Percentiles rank a stretch among this genome's conserved stretches.
These are phyloP conservation scores for Exophiala viscosa DNA, from an alignment of 2,329 filamentous ascomycete species.

Conservation along the genomic window DNA sequence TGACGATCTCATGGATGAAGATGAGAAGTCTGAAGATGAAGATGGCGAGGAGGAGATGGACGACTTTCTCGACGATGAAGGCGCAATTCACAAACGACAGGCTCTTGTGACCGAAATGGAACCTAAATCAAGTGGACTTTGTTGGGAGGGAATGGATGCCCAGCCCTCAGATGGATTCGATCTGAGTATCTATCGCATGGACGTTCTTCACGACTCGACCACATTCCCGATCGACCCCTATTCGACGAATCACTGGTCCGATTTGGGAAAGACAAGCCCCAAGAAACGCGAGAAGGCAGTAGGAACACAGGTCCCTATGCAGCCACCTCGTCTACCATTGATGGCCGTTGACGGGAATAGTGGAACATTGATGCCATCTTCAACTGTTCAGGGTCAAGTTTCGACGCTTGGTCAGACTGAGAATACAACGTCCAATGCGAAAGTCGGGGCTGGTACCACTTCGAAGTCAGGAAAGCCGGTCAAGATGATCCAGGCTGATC, in stretches of 20 bases:
- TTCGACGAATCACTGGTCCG: constrained; percentile 72
- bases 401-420: not conserved
- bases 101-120: constrained; percentile 64
- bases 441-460: constrained; percentile 1
- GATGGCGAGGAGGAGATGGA: constrained; percentile 82
- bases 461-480: constrained; percentile 15
- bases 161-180: constrained; percentile 47
- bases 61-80: constrained; percentile 83
- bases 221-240: constrained; percentile 72
- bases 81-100: constrained; percentile 62
- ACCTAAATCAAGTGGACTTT: constrained; percentile 74
- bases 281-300: constrained; percentile 28
- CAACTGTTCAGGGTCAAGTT: not conserved
- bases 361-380: constrained; percentile 1
- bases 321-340: constrained; percentile 30
- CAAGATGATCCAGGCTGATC: constrained; percentile 52
- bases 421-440: constrained; percentile 1
- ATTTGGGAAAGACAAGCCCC: constrained; percentile 17
- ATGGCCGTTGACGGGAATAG: constrained; percentile 22
- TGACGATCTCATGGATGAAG: constrained; percentile 64
- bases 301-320: constrained; percentile 29
- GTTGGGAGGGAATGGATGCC: constrained; percentile 63
- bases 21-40: constrained; percentile 58
- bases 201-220: constrained; percentile 41
- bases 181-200: constrained; percentile 64